Evolutionary conservation across 192 early-diverging fungal genomes (phyloP).

Genomic region (Mortierella hygrophila): DNA sequence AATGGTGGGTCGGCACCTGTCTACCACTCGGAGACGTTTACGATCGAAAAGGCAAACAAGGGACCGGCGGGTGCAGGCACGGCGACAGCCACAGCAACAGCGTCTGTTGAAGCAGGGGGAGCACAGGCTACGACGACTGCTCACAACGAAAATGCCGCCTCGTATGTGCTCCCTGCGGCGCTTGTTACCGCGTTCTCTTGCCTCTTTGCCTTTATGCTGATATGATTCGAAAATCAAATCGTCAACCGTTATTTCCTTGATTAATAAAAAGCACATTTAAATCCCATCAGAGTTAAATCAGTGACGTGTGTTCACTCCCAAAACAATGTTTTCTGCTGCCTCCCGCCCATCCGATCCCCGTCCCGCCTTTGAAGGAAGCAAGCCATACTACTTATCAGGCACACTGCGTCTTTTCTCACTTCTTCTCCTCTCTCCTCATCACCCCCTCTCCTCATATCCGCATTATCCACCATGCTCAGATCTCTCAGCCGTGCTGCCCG

Average conservation of each 20-base stretch:
- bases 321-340: background rate
- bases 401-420: background rate
- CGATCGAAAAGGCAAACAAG: slow-evolving; percentile 11
- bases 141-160: slow-evolving; percentile 27
- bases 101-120: background rate
- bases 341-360: background rate
- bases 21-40: slow-evolving; percentile 37
- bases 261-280: background rate
- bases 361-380: background rate
- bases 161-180: slow-evolving; percentile 32
- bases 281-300: background rate
- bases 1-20: slow-evolving; percentile 14
- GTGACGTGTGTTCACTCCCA: slow-evolving; percentile 5
- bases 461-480: slow-evolving; percentile 63
- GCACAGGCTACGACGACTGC: background rate
- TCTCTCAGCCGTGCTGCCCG: slow-evolving; percentile 65
- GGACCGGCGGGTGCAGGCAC: background rate
- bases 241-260: background rate
- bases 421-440: slow-evolving; percentile 15
- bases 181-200: slow-evolving; percentile 34
- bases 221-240: background rate
- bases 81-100: background rate
- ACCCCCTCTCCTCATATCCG: slow-evolving; percentile 30
- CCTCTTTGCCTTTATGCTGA: slow-evolving; percentile 37
- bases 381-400: background rate